A percentile compares a stretch with the other conserved stretches of the same genome.
Conservation (phyloP, 305 asterid species). For the Salvia sclarea region DNA sequence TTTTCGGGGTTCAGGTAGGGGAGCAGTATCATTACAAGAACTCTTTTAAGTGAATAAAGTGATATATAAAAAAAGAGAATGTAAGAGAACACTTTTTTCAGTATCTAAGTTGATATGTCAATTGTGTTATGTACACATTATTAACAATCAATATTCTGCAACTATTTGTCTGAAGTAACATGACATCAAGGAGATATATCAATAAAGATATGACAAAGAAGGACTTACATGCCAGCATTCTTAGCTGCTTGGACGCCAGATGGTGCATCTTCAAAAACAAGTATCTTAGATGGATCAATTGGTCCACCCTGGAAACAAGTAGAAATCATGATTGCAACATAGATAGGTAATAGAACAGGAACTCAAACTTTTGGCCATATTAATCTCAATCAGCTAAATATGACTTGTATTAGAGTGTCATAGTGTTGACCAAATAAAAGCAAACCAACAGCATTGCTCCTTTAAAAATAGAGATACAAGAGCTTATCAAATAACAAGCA, state of each 20-base stretch:
- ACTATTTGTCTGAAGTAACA: not conserved
- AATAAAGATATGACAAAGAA: slow-evolving; percentile 17
- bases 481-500: slow-evolving; percentile 4
- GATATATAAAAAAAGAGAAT: not conserved
- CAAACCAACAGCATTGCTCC: not conserved
- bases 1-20: not conserved
- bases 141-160: slow-evolving; percentile 14
- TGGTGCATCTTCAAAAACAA: slow-evolving; percentile 97
- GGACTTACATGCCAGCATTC: slow-evolving; percentile 88
- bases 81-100: not conserved
- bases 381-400: slow-evolving; percentile 19
- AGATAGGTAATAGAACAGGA: slow-evolving; percentile 10
- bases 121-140: slow-evolving; percentile 1
- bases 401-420: not conserved
- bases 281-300: slow-evolving; percentile 56
- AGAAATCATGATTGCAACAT: slow-evolving; percentile 12
- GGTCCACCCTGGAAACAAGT: slow-evolving; percentile 64
- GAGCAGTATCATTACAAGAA: not conserved
- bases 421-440: not conserved
- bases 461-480: not conserved
- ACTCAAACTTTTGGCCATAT: not conserved
- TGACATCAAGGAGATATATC: not conserved
- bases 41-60: not conserved
- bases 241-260: slow-evolving; percentile 91
- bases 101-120: slow-evolving; percentile 3